Percentiles rank a stretch among this genome's conserved stretches.
phyloP scores from a whole-genome alignment of 805 yeast genomes.

The Candida peoriensis region DNA sequence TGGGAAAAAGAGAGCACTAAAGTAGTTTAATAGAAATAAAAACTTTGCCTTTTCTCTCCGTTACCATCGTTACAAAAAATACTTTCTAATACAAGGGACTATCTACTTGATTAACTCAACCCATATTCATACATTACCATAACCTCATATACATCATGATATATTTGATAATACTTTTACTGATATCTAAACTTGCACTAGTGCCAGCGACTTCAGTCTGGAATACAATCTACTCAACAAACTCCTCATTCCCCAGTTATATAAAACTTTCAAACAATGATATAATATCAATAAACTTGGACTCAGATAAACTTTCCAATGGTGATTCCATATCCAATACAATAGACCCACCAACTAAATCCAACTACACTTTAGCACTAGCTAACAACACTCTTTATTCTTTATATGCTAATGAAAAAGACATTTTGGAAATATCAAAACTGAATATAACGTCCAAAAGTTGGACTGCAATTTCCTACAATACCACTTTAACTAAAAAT shows the following conservation, averaged over 20 bases:
- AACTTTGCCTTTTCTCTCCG: no score
- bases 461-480: constrained; percentile 14
- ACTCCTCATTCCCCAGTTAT: not conserved
- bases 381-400: constrained; percentile 20
- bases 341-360: constrained; percentile 12
- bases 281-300: not conserved
- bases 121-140: no score
- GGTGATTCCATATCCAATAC: not conserved
- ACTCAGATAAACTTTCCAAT: no score
- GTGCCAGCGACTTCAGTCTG: no score
- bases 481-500: constrained; percentile 10
- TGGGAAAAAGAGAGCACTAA: no score
- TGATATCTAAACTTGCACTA: no score
- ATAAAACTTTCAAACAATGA: not conserved
- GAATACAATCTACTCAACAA: not conserved
- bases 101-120: no score
- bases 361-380: constrained; percentile 19
- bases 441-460: constrained; percentile 5
- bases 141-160: no score
- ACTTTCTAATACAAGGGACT: no score
- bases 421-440: constrained; percentile 8
- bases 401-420: constrained; percentile 7
- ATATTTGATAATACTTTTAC: no score
- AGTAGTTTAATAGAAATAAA: no score
- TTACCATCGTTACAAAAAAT: no score